phyloP scores from a whole-genome alignment of 2,329 filamentous ascomycete species.

The Penicillium olsonii region DNA sequence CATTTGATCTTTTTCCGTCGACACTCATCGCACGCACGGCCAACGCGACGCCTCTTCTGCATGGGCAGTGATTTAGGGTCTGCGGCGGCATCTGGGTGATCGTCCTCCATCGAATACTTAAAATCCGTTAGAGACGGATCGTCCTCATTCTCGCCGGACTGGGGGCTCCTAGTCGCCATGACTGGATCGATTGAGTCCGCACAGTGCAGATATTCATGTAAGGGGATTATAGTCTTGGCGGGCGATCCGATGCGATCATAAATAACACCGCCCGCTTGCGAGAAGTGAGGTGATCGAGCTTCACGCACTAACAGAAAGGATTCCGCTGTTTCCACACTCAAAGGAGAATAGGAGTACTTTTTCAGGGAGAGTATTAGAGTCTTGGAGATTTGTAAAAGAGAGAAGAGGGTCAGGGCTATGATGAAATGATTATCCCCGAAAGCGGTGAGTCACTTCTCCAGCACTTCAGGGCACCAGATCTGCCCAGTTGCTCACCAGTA shows the following conservation, averaged over 20 bases:
- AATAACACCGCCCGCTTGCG: conserved; percentile 12
- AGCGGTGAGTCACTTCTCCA: conserved; percentile 10
- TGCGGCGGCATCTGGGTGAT: conserved; percentile 25
- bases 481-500: too few relatives aligned
- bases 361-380: too few relatives aligned
- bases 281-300: too few relatives aligned
- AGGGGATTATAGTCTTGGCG: conserved; percentile 20
- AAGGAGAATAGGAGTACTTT: too few relatives aligned
- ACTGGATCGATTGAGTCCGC: conserved; percentile 12
- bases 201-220: conserved; percentile 24
- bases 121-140: conserved; percentile 24
- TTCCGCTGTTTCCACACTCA: too few relatives aligned
- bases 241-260: conserved; percentile 15
- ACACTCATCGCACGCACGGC: conserved; percentile 79
- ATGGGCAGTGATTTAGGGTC: conserved; percentile 52
- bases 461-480: too few relatives aligned
- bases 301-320: too few relatives aligned
- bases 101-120: conserved; percentile 19
- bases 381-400: background rate
- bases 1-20: conserved; percentile 86
- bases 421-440: conserved; percentile 17
- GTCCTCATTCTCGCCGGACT: conserved; percentile 33
- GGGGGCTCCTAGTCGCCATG: conserved; percentile 31
- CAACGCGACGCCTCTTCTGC: conserved; percentile 77
- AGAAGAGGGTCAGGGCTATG: conserved; percentile 2